Base-by-base conservation (phyloP, 345 rosid species). In the Bruguiera parviflora region DNA sequence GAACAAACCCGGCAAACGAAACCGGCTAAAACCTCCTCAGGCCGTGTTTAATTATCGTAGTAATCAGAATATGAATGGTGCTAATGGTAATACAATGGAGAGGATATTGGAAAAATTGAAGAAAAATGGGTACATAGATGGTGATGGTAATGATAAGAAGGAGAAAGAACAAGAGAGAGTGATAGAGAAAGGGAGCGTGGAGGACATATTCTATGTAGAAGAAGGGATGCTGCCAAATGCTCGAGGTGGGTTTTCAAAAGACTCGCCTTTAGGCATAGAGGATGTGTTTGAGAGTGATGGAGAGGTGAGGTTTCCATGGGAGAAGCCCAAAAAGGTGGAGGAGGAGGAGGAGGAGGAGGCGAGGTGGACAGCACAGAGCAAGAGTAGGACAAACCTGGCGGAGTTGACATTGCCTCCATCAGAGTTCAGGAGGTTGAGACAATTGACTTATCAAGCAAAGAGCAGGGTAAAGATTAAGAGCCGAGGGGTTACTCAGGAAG, bases 231-330 rank as follows among this genome's bases (percentile, higher is more conserved):
- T 89, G 74, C 96, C 88, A 5, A 87, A 84, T 73, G 32, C 84
- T 43, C 74, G 85, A 70, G 92, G 95, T 58, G 92, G 92, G 71
- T 84, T 83, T 63, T 79, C 84, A 0, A 80, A 69, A 76, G 86
- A 80, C 65, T 78, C 86, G 0, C 86, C 86, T 16, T 74, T 88
- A 52, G 84, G 79, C 33, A 75, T 73, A 5, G 83, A 75, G 69
- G 76, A 65, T 63, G 77, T 66, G 77, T 78, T 73, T 66, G 80
- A 71, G 59, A 79, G 78, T 64, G 77, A 70, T 75, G 82, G 78
- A 75, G 90, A 89, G 75, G 89, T 77, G n/a, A 80, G 69, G 71
- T 91, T 88, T 84, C 95, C 98, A 0, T 91, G 97, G 98, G 98
- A 93, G 73, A 91, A 85, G 79, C 75, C 67, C 6, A 83, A 67